These are phyloP conservation scores for Rosa lucieae DNA, from an alignment of 306 rosid species.

Conservation along the genomic window DNA sequence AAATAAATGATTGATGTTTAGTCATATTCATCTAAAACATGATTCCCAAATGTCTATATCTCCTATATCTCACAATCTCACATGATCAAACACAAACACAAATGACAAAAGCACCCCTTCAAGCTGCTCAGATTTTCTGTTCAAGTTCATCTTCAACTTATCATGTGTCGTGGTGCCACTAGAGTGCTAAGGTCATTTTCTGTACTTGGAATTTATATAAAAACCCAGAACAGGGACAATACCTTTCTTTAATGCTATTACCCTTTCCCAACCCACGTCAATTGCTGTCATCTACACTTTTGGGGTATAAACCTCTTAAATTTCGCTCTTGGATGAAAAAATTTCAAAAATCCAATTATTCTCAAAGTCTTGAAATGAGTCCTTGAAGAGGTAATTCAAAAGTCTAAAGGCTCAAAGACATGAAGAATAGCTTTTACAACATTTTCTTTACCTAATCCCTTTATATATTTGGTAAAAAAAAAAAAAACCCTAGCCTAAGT, in stretches of 20 bases:
- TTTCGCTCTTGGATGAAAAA: neutral
- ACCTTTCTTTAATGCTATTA: neutral
- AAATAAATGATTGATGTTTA: neutral
- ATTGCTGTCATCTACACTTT: neutral
- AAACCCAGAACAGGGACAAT: neutral
- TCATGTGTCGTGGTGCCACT: neutral
- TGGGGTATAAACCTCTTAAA: neutral
- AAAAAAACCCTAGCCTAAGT: neutral
- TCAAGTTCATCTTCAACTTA: neutral
- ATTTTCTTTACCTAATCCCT: neutral
- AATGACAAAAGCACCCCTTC: neutral
- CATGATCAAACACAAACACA: neutral
- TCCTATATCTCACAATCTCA: neutral
- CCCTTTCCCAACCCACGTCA: neutral
- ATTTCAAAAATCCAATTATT: neutral
- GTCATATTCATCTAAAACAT: neutral
- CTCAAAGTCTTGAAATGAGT: neutral
- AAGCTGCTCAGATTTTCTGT: neutral
- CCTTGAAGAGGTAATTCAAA: neutral
- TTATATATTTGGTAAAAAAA: neutral
- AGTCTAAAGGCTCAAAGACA: neutral
- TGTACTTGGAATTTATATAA: neutral
- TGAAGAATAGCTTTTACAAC: neutral
- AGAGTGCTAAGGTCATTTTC: neutral
- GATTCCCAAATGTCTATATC: neutral